Evolutionary conservation across 345 rosid species (phyloP).

Genomic region (Adansonia digitata): DNA sequence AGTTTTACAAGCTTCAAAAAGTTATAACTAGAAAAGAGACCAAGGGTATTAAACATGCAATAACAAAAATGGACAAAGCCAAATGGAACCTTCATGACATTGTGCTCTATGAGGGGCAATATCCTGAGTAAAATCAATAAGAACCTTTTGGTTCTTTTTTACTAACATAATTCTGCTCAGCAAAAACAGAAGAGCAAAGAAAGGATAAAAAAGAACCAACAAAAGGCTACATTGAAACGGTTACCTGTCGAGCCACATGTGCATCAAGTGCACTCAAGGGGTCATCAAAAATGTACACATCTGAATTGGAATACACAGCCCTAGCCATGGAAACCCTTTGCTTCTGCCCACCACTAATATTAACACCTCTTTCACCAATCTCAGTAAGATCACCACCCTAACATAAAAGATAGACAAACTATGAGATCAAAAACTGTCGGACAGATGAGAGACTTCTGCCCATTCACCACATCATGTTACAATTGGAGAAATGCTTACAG

Average conservation of each 20-base stretch:
- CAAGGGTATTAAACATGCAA: not conserved
- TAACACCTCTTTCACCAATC: slow-evolving; percentile 99
- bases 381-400: slow-evolving; percentile 99
- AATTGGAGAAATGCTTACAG: slow-evolving; percentile 50
- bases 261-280: slow-evolving; percentile 99
- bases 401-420: slow-evolving; percentile 20
- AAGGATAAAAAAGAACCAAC: not conserved
- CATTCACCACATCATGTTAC: not conserved
- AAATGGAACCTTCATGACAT: not conserved
- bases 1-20: not conserved
- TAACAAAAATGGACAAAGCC: not conserved
- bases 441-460: not conserved
- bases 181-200: not conserved
- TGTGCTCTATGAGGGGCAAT: not conserved
- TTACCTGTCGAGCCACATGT: slow-evolving; percentile 96
- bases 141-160: not conserved
- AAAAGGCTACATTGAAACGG: slow-evolving; percentile 1
- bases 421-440: slow-evolving; percentile 10
- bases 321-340: slow-evolving; percentile 99
- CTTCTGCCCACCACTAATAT: slow-evolving; percentile 99
- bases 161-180: not conserved
- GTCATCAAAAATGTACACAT: slow-evolving; percentile 90
- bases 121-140: not conserved
- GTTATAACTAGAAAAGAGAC: not conserved
- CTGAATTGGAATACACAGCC: slow-evolving; percentile 89